Evolutionary conservation across 305 asterid genomes (phyloP), one percentile per base, ranked within the genome.

Genomic region (Striga hermonthica): DNA sequence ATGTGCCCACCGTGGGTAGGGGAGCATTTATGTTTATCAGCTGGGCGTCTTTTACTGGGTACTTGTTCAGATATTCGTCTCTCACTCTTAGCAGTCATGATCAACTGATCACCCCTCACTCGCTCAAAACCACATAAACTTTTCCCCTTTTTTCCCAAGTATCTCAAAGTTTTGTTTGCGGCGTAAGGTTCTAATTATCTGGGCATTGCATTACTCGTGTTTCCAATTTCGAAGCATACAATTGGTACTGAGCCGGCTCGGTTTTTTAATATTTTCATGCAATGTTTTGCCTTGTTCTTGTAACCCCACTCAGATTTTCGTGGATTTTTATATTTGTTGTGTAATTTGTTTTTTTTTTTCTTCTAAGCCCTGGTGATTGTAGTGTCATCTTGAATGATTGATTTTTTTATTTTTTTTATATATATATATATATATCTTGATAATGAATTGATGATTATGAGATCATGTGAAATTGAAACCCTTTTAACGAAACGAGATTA

Each of bases 51-150:
- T 22, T 22, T 22, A 0, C 31, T 22, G 31, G 31, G 31, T 2
- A 22, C 31, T 22, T 22, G 2, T 22, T 22, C 31, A 22, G 31
- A 22, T 22, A 22, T 22, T 22, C 2, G 31, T 22, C 31, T 22
- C 31, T 22, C 31, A 22, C 31, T 22, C 31, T 22, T 22, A 2
- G 2, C 31, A 22, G 31, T 22, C 31, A 22, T 22, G 31, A 22
- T 22, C 31, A 22, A 22, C 31, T 22, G 31, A 41, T 59, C 75
- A 39, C 57, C 43, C 56, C 47, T 64, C 70, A 15, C 40, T 73
- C 69, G 34, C 56, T 65, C 74, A 45, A 74, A 28, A 71, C 81
- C 81, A 76, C 84, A 76, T 28, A 76, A 38, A 54, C 63, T 72
- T 73, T 55, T 0, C 0, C 7, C 16, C 13, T 63, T 64, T 69